Conservation (phyloP, 768 basidiomycete species). For the Boletus bicolor region DNA sequence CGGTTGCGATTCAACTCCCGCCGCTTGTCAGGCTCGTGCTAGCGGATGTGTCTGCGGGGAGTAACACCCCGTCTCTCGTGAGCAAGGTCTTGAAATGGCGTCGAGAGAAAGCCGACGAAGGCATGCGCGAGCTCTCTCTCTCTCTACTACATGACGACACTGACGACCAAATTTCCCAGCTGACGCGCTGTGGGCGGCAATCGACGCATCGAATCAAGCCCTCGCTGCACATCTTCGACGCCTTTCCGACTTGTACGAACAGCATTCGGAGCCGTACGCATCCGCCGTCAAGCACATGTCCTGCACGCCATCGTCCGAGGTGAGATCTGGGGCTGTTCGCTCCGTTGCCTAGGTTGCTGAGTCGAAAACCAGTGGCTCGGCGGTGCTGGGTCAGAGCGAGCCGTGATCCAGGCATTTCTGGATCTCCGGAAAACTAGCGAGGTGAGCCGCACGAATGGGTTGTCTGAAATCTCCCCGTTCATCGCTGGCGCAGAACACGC, state of each 20-base stretch:
- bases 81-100: conserved; percentile 91
- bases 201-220: conserved; percentile 60
- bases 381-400: conserved; percentile 6
- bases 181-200: conserved; percentile 57
- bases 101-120: conserved; percentile 54
- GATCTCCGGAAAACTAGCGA: conserved; percentile 56
- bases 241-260: conserved; percentile 48
- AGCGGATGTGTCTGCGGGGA: conserved; percentile 95
- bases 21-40: conserved; percentile 80
- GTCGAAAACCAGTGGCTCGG: conserved; percentile 45
- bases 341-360: neutral
- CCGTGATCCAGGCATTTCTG: conserved; percentile 54
- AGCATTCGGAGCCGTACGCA: conserved; percentile 49
- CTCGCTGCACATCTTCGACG: conserved; percentile 50
- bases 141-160: neutral
- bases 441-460: conserved; percentile 34
- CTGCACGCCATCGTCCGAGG: conserved; percentile 46
- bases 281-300: conserved; percentile 62
- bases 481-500: conserved; percentile 54
- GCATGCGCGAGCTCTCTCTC: conserved; percentile 33
- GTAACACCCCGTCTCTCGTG: conserved; percentile 92
- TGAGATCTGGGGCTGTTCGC: conserved; percentile 38
- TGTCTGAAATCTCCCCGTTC: neutral
- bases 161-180: conserved; percentile 38
- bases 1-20: conserved; percentile 76